Percentiles rank a stretch among this genome's conserved stretches.
These are phyloP conservation scores for Pistacia vera DNA, from an alignment of 345 rosid species.

Conservation along the genomic window DNA sequence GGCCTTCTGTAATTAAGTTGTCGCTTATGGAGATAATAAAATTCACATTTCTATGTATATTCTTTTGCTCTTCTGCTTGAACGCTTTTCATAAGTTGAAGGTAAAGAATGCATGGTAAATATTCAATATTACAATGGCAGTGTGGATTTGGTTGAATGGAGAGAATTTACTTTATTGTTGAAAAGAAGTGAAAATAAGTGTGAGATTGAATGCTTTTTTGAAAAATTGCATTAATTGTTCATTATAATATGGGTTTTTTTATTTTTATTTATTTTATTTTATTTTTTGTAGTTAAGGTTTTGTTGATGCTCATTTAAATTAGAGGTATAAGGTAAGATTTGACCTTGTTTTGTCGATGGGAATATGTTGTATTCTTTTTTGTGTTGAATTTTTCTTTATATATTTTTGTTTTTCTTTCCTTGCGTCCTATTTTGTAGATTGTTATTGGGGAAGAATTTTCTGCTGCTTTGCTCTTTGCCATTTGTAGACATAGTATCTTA, in stretches of 20 bases:
- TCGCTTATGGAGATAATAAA: not conserved
- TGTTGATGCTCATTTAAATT: not conserved
- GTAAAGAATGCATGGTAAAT: not conserved
- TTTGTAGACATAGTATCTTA: not conserved
- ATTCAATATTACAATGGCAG: not conserved
- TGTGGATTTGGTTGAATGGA: not conserved
- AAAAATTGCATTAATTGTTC: not conserved
- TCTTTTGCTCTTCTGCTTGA: not conserved
- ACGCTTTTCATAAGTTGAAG: not conserved
- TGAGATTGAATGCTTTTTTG: not conserved
- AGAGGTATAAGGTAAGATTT: not conserved
- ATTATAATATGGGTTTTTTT: not conserved
- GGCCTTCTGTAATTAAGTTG: not conserved
- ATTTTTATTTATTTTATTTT: no score
- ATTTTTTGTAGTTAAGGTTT: not conserved
- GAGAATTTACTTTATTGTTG: not conserved
- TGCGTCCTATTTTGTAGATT: not conserved
- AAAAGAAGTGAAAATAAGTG: not conserved
- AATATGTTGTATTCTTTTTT: not conserved
- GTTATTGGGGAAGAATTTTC: not conserved
- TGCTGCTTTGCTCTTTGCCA: not conserved
- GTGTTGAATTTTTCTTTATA: not conserved
- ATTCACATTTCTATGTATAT: not conserved
- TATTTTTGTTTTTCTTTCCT: not conserved
- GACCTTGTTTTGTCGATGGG: not conserved